A percentile compares a stretch with the other conserved stretches of the same genome.
Evolutionary conservation across 192 early-diverging fungal genomes (phyloP).

Genomic region (Kappamyces sp.): DNA sequence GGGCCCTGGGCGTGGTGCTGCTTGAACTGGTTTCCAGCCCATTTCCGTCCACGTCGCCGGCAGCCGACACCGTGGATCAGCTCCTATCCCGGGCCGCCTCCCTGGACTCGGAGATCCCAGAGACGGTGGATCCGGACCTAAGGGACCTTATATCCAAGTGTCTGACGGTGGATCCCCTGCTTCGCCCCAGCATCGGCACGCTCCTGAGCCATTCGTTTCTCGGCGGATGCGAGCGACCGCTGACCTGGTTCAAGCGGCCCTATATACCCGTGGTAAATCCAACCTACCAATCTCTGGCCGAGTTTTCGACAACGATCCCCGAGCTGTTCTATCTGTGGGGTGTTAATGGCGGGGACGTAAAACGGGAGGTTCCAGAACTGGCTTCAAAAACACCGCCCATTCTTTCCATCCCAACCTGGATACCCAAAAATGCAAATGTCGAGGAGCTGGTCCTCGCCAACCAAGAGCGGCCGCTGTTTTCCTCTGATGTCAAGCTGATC

Average conservation of each 20-base stretch:
- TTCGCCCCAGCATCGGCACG: neutral
- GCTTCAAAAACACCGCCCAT: slow-evolving; percentile 50
- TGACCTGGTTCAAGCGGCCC: no score
- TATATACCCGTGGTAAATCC: no score
- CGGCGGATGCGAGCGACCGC: neutral
- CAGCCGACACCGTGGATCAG: no score
- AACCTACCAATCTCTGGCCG: no score
- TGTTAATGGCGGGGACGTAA: slow-evolving; percentile 56
- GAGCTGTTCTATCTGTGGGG: slow-evolving; percentile 47
- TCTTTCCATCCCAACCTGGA: slow-evolving; percentile 43
- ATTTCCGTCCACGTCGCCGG: slow-evolving; percentile 41
- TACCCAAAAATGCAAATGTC: slow-evolving; percentile 30
- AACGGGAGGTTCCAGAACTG: slow-evolving; percentile 22
- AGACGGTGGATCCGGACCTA: neutral
- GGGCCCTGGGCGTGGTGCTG: slow-evolving; percentile 76
- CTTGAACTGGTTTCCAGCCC: slow-evolving; percentile 77
- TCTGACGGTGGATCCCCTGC: neutral
- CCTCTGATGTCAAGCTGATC: slow-evolving; percentile 38
- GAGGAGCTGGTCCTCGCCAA: slow-evolving; percentile 28
- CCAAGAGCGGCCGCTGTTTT: slow-evolving; percentile 44
- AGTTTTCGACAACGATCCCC: no score
- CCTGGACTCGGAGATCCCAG: no score
- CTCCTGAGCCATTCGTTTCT: neutral
- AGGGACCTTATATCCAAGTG: neutral
- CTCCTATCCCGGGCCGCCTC: no score